Evolutionary conservation across 139 green algal genomes (phyloP), one percentile per base, ranked within the genome.

Genomic region (Picochlorum sp.): DNA sequence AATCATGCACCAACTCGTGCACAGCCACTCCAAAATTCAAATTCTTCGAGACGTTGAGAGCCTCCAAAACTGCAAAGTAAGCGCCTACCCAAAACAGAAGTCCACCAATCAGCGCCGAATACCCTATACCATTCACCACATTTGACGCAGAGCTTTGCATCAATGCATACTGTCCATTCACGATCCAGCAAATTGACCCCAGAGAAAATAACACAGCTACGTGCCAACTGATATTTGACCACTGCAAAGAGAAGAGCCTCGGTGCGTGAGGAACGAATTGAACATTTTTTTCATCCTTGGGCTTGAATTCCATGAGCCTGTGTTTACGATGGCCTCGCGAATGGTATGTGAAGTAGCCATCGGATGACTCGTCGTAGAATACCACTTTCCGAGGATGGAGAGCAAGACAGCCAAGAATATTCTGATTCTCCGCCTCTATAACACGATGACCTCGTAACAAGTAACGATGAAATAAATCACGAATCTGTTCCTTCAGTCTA

Each of bases 151-250:
- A 47, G 22, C 22, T n/a, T 29, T 59, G 52, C n/a, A 45, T 26
- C 26, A 59, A 16, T 16, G 35, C 33, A 30, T 59, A 59, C 1
- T 59, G 52, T 13, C 52, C 52, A 45, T 59, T 59, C 7, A 59
- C 24, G 18, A 59, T 30, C 52, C 52, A 59, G 20, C 22, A 41
- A 30, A 59, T 50, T 5, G 52, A 59, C 8, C 52, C 52, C 24
- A 59, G 1, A 26, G 52, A 51, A 24, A 59, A 59, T 28, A 28
- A 59, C 20, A 59, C 52, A 5, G 52, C 52, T 0, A 59, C 52
- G 26, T 59, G 52, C 52, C 52, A 59, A 45, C 52, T 59, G 35
- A 59, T 59, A 30, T 45, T 59, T n/a, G 14, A 18, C n/a, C n/a
- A 59, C 4, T 59, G 20, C 33, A 51, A 59, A 14, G 18, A 16